A percentile compares a stretch with the other conserved stretches of the same genome.
These are phyloP conservation scores for Sechiopsis laciniata DNA, from an alignment of 306 rosid genomes.

Conservation along the genomic window DNA sequence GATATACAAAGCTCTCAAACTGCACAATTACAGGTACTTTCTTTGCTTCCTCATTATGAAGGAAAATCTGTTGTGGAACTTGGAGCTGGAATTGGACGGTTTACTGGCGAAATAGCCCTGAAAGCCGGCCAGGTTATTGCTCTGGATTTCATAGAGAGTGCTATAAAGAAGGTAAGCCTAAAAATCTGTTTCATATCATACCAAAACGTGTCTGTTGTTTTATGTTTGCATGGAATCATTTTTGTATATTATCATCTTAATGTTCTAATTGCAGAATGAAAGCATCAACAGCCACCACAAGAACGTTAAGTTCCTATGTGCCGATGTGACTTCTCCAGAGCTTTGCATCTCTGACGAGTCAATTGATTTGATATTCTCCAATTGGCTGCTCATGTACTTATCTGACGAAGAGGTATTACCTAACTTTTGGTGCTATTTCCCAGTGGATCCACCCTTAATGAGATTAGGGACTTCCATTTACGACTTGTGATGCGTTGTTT, in stretches of 20 bases:
- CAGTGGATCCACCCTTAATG: not conserved
- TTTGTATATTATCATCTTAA: slow-evolving; percentile 12
- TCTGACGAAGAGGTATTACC: slow-evolving; percentile 67
- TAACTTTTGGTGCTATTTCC: not conserved
- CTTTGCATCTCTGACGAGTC: slow-evolving; percentile 57
- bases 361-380: slow-evolving; percentile 76
- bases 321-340: slow-evolving; percentile 80
- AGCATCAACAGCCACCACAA: slow-evolving; percentile 71
- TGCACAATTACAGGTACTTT: slow-evolving; percentile 47
- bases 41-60: slow-evolving; percentile 59
- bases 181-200: not conserved
- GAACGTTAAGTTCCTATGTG: slow-evolving; percentile 72
- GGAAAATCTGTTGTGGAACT: slow-evolving; percentile 79
- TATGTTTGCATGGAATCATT: not conserved
- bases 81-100: slow-evolving; percentile 97
- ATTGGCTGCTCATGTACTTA: slow-evolving; percentile 96
- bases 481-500: not conserved
- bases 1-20: not conserved
- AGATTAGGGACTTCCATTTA: not conserved
- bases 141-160: slow-evolving; percentile 81
- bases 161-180: slow-evolving; percentile 59
- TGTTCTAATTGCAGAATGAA: slow-evolving; percentile 52
- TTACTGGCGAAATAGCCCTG: slow-evolving; percentile 75
- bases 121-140: slow-evolving; percentile 79
- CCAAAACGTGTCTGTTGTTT: not conserved